These are phyloP conservation scores for Hyaloscypha hepaticicola DNA, from an alignment of 495 filamentous ascomycete genomes.

Conservation along the genomic window DNA sequence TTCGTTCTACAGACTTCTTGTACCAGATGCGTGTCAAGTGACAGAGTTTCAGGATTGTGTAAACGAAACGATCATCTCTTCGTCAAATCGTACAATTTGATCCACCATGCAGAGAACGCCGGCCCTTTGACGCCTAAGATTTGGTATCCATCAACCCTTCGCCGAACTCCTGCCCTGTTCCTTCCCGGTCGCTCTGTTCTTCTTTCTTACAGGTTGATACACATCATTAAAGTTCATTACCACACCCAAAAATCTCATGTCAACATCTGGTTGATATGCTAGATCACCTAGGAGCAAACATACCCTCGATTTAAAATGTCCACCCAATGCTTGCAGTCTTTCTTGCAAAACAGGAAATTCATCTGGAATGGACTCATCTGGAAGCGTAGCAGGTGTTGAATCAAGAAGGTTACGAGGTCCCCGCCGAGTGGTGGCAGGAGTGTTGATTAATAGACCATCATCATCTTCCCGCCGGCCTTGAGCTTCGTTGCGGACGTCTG, in stretches of 20 bases:
- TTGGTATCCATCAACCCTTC: constrained; percentile 17
- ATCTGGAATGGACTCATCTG: constrained; percentile 40
- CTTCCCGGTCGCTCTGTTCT: constrained; percentile 22
- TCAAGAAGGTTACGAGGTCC: constrained; percentile 24
- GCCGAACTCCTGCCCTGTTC: constrained; percentile 21
- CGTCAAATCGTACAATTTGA: not conserved
- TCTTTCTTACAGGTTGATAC: constrained; percentile 52
- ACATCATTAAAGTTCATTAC: constrained; percentile 99
- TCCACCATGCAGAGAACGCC: not conserved
- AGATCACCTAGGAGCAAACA: constrained; percentile 85
- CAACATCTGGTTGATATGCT: constrained; percentile 88
- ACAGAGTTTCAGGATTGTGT: no score
- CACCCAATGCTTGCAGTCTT: constrained; percentile 66
- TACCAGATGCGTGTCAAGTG: not conserved
- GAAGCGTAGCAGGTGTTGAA: constrained; percentile 20
- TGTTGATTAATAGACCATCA: constrained; percentile 30
- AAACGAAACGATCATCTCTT: not conserved
- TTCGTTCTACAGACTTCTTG: no score
- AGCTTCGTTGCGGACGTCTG: constrained; percentile 67
- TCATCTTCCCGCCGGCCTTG: constrained; percentile 56
- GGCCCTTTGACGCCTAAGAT: not conserved
- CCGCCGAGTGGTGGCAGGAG: constrained; percentile 29
- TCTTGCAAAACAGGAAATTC: constrained; percentile 72
- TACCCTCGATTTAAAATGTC: constrained; percentile 70
- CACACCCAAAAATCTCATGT: constrained; percentile 92